These are phyloP conservation scores for Canna indica DNA, from an alignment of 176 grass and related monocot genomes.

Conservation along the genomic window DNA sequence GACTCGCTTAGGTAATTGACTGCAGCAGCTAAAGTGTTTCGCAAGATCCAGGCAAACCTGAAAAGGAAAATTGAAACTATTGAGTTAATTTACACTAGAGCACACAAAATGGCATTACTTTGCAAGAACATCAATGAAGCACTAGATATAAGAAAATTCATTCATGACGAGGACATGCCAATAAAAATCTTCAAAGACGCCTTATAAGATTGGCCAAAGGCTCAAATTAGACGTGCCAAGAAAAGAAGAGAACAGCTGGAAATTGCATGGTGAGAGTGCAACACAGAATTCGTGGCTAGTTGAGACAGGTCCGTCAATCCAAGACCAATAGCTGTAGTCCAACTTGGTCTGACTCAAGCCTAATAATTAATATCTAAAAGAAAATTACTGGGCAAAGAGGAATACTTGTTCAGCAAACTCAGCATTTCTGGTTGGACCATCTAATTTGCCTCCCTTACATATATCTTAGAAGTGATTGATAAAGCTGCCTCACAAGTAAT, in stretches of 20 bases:
- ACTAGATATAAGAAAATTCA: background rate
- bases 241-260: background rate
- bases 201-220: background rate
- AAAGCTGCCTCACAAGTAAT: background rate
- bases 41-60: constrained; percentile 1
- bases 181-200: background rate
- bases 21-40: background rate
- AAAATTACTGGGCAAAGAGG: background rate
- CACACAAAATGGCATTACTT: background rate
- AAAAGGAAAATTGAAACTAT: background rate
- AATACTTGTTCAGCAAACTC: background rate
- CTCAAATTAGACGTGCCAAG: background rate
- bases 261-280: background rate
- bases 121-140: background rate
- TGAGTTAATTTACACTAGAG: background rate
- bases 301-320: no score
- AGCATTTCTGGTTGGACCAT: background rate
- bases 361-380: background rate
- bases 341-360: no score
- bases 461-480: background rate
- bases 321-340: background rate
- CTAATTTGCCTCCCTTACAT: background rate
- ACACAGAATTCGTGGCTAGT: no score
- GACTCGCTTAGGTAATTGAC: background rate
- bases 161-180: background rate